Evolutionary conservation across 192 early-diverging fungal species (phyloP).

Genomic region (Gonapodya sp.): DNA sequence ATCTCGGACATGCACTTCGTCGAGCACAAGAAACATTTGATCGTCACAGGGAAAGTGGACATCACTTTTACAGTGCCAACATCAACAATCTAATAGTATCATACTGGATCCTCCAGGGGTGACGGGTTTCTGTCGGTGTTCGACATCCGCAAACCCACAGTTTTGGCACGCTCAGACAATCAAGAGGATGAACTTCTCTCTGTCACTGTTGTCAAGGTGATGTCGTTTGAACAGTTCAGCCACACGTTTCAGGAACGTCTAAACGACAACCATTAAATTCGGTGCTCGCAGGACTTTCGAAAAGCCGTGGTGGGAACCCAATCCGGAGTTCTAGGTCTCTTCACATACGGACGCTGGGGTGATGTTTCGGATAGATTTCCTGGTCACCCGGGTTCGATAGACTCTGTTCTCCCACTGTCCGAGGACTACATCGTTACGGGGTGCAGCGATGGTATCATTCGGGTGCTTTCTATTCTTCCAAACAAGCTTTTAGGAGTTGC

Average conservation of each 20-base stretch:
- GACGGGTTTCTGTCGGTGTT: constrained; percentile 86
- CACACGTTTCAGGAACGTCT: constrained; percentile 14
- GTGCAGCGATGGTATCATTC: constrained; percentile 81
- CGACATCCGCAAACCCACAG: constrained; percentile 80
- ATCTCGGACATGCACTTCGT: constrained; percentile 79
- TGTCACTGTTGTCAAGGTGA: constrained; percentile 53
- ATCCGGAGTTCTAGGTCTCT: constrained; percentile 78
- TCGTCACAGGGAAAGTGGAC: constrained; percentile 51
- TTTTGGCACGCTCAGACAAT: constrained; percentile 78
- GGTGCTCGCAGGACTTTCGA: constrained; percentile 9
- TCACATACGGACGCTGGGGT: constrained; percentile 83
- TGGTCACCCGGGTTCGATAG: constrained; percentile 87
- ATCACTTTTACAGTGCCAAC: not conserved
- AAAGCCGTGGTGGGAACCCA: constrained; percentile 90
- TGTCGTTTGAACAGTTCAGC: not conserved
- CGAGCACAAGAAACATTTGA: constrained; percentile 59
- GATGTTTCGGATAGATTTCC: constrained; percentile 88
- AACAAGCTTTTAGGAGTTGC: constrained; percentile 83
- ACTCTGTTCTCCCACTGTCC: constrained; percentile 71
- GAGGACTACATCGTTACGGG: constrained; percentile 83
- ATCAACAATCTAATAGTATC: constrained; percentile 8
- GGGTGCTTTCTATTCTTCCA: constrained; percentile 78
- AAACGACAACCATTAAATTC: not conserved
- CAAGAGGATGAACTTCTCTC: constrained; percentile 94
- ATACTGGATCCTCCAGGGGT: constrained; percentile 39